phyloP scores from a whole-genome alignment of 371 early-diverging fungal species.

The Saksenaea vasiformis region DNA sequence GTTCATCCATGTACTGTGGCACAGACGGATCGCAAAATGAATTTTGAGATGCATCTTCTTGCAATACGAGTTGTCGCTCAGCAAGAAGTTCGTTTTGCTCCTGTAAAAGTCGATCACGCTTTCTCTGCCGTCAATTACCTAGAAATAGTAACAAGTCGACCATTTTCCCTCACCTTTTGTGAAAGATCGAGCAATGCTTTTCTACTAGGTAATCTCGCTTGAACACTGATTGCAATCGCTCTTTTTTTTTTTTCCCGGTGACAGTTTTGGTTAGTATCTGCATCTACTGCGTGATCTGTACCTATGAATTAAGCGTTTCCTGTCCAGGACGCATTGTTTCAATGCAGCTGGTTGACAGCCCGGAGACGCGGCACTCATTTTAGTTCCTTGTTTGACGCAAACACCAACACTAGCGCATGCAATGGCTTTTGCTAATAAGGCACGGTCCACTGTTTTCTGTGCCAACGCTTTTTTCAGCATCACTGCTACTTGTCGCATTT shows the following conservation, averaged over 20 bases:
- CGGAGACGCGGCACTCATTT: conserved; percentile 10
- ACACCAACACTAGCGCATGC: conserved; percentile 38
- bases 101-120: conserved; percentile 54
- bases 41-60: conserved; percentile 48
- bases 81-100: conserved; percentile 70
- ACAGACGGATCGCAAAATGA: conserved; percentile 32
- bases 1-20: conserved; percentile 77
- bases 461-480: conserved; percentile 32
- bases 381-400: conserved; percentile 15
- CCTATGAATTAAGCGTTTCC: conserved; percentile 27
- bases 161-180: conserved; percentile 15
- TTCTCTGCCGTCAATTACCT: background rate
- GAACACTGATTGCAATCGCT: conserved; percentile 21
- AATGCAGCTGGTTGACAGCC: conserved; percentile 20
- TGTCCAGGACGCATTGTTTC: conserved; percentile 32
- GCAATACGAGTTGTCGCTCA: conserved; percentile 64
- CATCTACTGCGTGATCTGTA: background rate
- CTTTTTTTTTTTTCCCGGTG: too few relatives aligned
- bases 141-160: background rate
- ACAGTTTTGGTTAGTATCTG: too few relatives aligned
- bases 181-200: conserved; percentile 2
- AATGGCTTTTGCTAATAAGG: conserved; percentile 35
- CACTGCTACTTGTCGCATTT: conserved; percentile 36
- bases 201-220: background rate
- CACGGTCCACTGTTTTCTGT: conserved; percentile 34